These are phyloP conservation scores for Talaromyces islandicus DNA, from an alignment of 2,329 filamentous ascomycete species.

Conservation along the genomic window DNA sequence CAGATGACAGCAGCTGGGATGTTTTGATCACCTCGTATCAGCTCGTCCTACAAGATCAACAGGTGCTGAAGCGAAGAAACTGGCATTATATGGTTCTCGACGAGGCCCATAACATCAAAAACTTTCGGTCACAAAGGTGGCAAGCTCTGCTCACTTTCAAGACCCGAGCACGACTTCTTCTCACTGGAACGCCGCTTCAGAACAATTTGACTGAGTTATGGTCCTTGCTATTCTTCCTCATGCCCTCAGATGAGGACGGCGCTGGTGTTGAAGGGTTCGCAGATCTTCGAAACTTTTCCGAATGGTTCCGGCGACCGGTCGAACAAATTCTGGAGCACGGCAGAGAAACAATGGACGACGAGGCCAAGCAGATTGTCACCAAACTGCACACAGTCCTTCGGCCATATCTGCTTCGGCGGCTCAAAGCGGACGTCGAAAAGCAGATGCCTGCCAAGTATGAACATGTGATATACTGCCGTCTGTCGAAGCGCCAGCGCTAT, in stretches of 20 bases:
- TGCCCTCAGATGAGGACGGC: conserved; percentile 70
- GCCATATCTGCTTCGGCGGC: conserved; percentile 79
- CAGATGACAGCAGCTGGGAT: conserved; percentile 88
- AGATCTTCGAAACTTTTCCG: conserved; percentile 89
- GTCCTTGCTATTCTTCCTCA: conserved; percentile 94
- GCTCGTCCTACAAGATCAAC: conserved; percentile 86
- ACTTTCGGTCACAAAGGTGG: conserved; percentile 97
- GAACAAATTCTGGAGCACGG: conserved; percentile 95
- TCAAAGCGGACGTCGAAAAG: conserved; percentile 97
- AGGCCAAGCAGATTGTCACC: conserved; percentile 82
- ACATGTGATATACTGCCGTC: conserved; percentile 88
- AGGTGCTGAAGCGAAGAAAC: conserved; percentile 81
- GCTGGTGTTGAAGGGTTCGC: conserved; percentile 85
- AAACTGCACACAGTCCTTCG: conserved; percentile 92
- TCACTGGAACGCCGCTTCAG: conserved; percentile 92
- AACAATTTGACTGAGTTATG: conserved; percentile 96
- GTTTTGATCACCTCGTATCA: conserved; percentile 98
- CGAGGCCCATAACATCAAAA: conserved; percentile 99
- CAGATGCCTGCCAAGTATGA: conserved; percentile 99
- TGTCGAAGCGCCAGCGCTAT: conserved; percentile 92
- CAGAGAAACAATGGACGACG: conserved; percentile 86
- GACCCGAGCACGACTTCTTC: conserved; percentile 74
- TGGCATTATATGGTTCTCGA: conserved; percentile 99
- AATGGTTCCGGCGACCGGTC: conserved; percentile 92
- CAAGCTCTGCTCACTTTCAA: conserved; percentile 92